These are phyloP conservation scores for Tylopilus sp. DNA, from an alignment of 1,284 basidiomycete genomes.

Conservation along the genomic window DNA sequence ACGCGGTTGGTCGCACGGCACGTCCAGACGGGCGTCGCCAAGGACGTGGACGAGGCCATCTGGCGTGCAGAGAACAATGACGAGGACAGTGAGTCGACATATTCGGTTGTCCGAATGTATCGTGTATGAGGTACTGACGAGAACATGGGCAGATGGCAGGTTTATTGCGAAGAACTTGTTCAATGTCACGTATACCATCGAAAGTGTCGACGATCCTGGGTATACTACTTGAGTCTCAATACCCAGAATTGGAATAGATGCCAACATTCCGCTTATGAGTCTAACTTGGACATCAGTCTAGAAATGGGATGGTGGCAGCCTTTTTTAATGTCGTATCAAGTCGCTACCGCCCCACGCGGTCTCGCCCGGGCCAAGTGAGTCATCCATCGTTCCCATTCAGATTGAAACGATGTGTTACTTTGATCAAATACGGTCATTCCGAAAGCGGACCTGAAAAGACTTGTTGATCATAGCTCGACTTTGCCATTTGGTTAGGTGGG, in stretches of 20 bases:
- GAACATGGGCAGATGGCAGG: constrained; percentile 33
- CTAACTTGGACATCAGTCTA: neutral
- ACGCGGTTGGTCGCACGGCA: constrained; percentile 80
- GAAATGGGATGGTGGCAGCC: neutral
- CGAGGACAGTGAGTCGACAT: constrained; percentile 70
- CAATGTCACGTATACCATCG: constrained; percentile 35
- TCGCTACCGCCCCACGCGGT: no score
- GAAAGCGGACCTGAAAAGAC: no score
- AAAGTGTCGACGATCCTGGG: constrained; percentile 38
- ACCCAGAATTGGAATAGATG: neutral
- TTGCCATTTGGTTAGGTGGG: no score
- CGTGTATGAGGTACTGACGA: neutral
- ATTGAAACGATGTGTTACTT: no score
- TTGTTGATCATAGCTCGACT: no score
- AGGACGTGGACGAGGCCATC: constrained; percentile 71
- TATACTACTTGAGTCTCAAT: constrained; percentile 17
- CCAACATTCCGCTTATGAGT: neutral
- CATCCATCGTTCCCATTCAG: no score
- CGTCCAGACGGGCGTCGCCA: constrained; percentile 79
- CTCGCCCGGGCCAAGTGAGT: no score
- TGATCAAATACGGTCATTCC: no score
- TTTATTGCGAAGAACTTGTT: constrained; percentile 32
- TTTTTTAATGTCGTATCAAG: no score
- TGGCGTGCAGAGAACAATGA: constrained; percentile 83
- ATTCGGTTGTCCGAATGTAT: no score